Evolutionary conservation across 225 moss, liverwort and hornwort species (phyloP).

Genomic region (Thuidium tamariscinum): DNA sequence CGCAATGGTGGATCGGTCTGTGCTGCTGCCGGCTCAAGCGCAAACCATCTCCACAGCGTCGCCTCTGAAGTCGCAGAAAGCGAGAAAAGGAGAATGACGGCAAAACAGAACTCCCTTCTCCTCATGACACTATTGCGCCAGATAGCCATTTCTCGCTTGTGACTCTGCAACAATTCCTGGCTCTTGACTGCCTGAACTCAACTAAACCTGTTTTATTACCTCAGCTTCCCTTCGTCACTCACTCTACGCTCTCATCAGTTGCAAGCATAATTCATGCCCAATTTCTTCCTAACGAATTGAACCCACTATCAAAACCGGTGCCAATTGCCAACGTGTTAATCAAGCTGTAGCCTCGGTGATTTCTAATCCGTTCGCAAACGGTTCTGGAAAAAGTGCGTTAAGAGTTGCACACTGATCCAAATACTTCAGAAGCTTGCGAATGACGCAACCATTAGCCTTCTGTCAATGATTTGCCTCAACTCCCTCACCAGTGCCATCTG

Average conservation of each 20-base stretch:
- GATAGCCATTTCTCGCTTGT: background rate
- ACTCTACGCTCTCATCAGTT: background rate
- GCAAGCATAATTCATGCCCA: background rate
- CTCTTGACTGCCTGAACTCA: background rate
- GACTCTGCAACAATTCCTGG: background rate
- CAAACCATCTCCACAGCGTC: slow-evolving; percentile 40
- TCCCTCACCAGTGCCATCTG: background rate
- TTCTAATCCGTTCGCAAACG: background rate
- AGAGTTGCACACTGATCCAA: background rate
- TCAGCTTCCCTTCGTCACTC: background rate
- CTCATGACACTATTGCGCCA: background rate
- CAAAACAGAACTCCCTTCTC: background rate
- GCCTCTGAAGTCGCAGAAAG: slow-evolving; percentile 20
- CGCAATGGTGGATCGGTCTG: background rate
- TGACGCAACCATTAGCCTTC: slow-evolving; percentile 2
- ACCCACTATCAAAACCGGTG: background rate
- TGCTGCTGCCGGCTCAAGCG: slow-evolving; percentile 14
- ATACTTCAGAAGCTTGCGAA: background rate
- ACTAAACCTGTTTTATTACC: background rate
- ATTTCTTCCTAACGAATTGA: background rate
- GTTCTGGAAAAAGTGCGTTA: background rate
- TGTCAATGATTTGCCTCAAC: background rate
- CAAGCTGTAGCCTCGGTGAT: background rate
- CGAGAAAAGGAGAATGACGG: slow-evolving; percentile 11
- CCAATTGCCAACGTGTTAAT: background rate